Evolutionary conservation across 2,329 filamentous ascomycete species (phyloP), one percentile per base, ranked within the genome.

Genomic region (Myotisia sp.): DNA sequence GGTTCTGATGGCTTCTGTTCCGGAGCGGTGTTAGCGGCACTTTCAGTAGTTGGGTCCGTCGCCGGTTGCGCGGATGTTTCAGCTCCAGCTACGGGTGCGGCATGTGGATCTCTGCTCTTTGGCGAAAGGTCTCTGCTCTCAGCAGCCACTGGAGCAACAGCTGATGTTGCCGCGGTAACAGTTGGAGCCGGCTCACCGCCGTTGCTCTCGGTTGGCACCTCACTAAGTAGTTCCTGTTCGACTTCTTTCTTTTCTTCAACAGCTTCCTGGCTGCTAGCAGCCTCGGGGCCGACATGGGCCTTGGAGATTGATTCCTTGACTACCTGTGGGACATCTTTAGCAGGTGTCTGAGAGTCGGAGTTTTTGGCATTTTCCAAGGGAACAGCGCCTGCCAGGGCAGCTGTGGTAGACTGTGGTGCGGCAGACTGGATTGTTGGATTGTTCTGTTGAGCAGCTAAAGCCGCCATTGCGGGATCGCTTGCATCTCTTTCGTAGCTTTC

Each of bases 401-500:
- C 58, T 1, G 63, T 65, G 9, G 63, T 65, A 3, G 61, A 56
- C 9, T 46, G 52, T 2, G 69, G 65, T 9, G 59, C 67, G 6
- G 59, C 60, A 6, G 62, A 77, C 69, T 47, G 64, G 69, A 45
- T 75, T 67, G 34, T 60, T 59, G 31, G 60, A 62, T 19, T 48
- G 35, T 54, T 54, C 31, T 49, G 45, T 13, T 51, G 47, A 3
- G 56, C 53, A 14, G 55, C 52, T 26, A 62, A 56, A 27, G 59
- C 63, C n/a, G 62, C 50, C 29, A 56, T 56, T 16, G 63, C 59
- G n/a, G 65, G 55, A 18, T 55, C 43, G 48, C 61, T 63, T 37
- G 75, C 70, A 43, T 76, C 75, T 56, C 81, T 81, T 55, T 92
- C 79, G 58, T 94, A 95, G 1, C 83, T 87, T 46, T 76, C 81